These are phyloP conservation scores for Cantharellus anzutake DNA, from an alignment of 768 basidiomycete species.

Conservation along the genomic window DNA sequence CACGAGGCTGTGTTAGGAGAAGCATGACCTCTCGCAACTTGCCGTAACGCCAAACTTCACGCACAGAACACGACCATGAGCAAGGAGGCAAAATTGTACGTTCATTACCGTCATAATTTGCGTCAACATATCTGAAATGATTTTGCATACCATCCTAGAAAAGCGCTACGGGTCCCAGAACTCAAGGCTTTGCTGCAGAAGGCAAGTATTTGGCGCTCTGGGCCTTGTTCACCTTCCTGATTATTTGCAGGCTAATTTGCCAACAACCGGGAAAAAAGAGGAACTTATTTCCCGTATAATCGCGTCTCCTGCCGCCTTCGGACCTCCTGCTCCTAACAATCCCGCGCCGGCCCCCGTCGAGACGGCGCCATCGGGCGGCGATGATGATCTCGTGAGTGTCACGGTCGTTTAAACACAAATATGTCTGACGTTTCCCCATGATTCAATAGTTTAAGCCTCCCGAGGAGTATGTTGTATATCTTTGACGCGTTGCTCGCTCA, in stretches of 20 bases:
- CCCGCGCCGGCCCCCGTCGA: not conserved
- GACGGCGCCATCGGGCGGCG: not conserved
- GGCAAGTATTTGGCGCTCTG: not conserved
- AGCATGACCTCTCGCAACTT: not conserved
- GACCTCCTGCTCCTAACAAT: not conserved
- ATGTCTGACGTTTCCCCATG: too few species aligned
- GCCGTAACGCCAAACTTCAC: not conserved
- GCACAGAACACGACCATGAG: not conserved
- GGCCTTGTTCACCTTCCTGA: not conserved
- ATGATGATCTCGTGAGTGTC: constrained; percentile 1
- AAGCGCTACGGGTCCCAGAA: constrained; percentile 14
- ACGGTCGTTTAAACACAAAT: not conserved
- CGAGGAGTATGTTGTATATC: not conserved
- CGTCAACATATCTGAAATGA: too few species aligned
- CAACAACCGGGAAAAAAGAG: constrained; percentile 13
- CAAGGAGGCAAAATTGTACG: constrained; percentile 7
- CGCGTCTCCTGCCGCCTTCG: not conserved
- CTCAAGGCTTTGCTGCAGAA: constrained; percentile 12
- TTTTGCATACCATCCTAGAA: not conserved
- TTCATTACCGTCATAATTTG: not conserved
- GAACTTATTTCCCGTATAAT: constrained; percentile 14
- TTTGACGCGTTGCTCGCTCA: not conserved
- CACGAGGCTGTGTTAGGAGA: not conserved
- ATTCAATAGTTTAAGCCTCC: not conserved
- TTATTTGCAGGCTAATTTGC: constrained; percentile 1